Base-by-base conservation (phyloP, 108 stramenopile genomes). In the Pseudonitzschia delicatissima region DNA sequence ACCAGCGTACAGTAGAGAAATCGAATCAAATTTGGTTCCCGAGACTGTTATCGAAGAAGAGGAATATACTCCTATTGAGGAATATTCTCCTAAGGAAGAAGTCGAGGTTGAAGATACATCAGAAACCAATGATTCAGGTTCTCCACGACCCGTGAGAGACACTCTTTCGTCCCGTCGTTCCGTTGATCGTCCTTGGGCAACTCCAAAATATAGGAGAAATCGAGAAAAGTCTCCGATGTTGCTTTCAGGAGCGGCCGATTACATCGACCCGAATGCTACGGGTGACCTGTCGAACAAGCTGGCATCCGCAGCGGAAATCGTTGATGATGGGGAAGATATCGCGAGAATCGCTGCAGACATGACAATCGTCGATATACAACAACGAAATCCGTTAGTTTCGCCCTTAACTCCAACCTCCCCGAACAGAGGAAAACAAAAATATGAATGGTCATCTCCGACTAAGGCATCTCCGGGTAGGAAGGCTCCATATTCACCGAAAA, bases 131-230 rank as follows among this genome's bases (percentile, higher is more conserved):
- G 39, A 37, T 21, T 21, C 26, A 12, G 27, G 4, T 26, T 26
- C 60, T 18, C 34, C 35, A 61, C 36, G 2, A 13, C 28, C 20
- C 36, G 40, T 5, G 25, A 61, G 39, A 36, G 39, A 37, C 5
- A 39, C 60, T 40, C 60, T 61, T 7, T 37, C 37, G 3, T 37
- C 67, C n/a, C 32, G 60, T 23, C 58, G 68, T 7, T 57, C 39
- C 8, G 18, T 40, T 11, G 71, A 64, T 47, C 71, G 63, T n/a
- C 71, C 71, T 29, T 72, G 71, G 71, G 71, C 53, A 33, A 48
- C 62, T 55, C 62, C 71, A 13, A 72, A 66, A 39, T 65, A 66
- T 53, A 51, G 66, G 29, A 66, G 36, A 39, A 51, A 61, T 51
- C 31, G 66, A 66, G 37, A 35, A 15, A 40, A 52, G 11, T 11